phyloP scores from a whole-genome alignment of 2,329 filamentous ascomycete genomes.

The Colletotrichum sp. region DNA sequence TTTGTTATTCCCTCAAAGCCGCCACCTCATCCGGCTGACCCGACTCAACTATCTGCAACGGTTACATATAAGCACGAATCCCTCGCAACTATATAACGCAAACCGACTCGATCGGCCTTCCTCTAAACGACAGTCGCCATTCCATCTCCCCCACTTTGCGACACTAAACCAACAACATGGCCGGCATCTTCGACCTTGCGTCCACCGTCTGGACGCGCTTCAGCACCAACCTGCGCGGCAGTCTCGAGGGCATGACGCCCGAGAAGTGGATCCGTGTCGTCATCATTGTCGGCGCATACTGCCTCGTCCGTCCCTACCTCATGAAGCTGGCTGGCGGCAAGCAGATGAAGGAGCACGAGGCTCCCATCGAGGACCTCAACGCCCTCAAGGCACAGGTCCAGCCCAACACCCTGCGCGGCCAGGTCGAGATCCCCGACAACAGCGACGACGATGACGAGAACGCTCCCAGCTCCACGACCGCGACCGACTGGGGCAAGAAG shows the following conservation, averaged over 20 bases:
- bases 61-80: not conserved
- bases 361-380: conserved; percentile 48
- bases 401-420: conserved; percentile 67
- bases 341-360: conserved; percentile 67
- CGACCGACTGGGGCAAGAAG: conserved; percentile 71
- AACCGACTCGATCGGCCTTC: not conserved
- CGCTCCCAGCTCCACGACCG: conserved; percentile 47
- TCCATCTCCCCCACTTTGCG: not conserved
- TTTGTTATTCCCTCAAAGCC: not conserved
- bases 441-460: conserved; percentile 56
- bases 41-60: not conserved
- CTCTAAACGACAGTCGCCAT: not conserved
- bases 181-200: conserved; percentile 9
- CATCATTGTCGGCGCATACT: conserved; percentile 73
- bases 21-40: not conserved
- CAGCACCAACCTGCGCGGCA: conserved; percentile 51
- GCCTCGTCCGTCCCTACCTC: conserved; percentile 75
- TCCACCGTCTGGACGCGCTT: conserved; percentile 9
- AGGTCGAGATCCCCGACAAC: conserved; percentile 57
- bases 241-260: conserved; percentile 54
- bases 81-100: not conserved
- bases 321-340: conserved; percentile 68
- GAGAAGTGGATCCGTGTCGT: conserved; percentile 71
- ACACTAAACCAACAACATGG: not conserved
- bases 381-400: conserved; percentile 59